Evolutionary conservation across 768 basidiomycete species (phyloP), one percentile per base, ranked within the genome.

Genomic region (Trametes cingulata): DNA sequence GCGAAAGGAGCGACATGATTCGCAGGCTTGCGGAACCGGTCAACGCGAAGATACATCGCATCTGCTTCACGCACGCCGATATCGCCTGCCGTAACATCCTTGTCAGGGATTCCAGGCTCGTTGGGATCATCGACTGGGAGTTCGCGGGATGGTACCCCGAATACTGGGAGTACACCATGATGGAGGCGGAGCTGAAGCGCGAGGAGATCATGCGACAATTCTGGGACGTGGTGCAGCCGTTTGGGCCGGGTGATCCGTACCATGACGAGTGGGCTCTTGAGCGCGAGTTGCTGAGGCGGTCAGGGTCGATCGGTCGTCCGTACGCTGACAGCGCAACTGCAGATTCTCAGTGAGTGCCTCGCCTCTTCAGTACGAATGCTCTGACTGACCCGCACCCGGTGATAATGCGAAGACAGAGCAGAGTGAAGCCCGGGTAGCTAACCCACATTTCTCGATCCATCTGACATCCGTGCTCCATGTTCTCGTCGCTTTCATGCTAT

Each of bases 91-190:
- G 61, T 1, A 72, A 72, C 51, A 65, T 71, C 50, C 46, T 71
- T 13, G 52, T 69, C 2, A 27, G 52, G 52, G 66, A 65, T 15
- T 61, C 61, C n/a, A 41, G 37, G 2, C 46, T 71, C 14, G 40
- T 50, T 0, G 68, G 60, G 0, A 56, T 72, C 27, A 49, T 72
- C 41, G 71, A 71, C 50, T 72, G 70, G 69, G 69, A 70, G 47
- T 40, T 29, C 39, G 59, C 67, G 13, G 70, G 67, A 3, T 71
- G 71, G 71, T 61, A 62, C 29, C 71, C 71, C 3, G 67, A 65
- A 37, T 65, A 71, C 52, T 71, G 65, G 68, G 69, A 72, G 48
- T 53, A 53, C 47, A 56, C 55, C 17, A 55, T 33, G 58, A 57
- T 57, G 22, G 56, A 57, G 39, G 25, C 33, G 9, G 48, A 57